Conservation (phyloP, 805 yeast species). For the Ogataea methanolica region DNA sequence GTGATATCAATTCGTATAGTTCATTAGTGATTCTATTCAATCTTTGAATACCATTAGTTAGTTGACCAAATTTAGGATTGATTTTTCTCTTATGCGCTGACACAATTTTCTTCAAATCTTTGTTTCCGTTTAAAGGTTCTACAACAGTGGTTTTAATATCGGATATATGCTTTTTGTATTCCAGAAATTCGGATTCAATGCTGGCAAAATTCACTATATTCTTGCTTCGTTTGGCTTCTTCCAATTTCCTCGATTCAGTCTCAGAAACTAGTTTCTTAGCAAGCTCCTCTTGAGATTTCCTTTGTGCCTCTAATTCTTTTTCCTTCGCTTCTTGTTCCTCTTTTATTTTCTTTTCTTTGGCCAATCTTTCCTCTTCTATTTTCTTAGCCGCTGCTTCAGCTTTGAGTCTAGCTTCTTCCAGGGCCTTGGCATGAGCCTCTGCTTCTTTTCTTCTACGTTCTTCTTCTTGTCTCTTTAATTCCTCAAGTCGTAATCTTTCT, state of each 20-base stretch:
- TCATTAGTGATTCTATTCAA: constrained; percentile 47
- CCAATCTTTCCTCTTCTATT: constrained; percentile 16
- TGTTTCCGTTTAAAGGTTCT: constrained; percentile 40
- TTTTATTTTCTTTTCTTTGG: constrained; percentile 7
- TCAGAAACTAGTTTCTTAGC: constrained; percentile 18
- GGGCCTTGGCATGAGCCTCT: not conserved
- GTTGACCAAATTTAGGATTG: constrained; percentile 88
- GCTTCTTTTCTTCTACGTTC: too few relatives aligned
- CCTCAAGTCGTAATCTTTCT: not conserved
- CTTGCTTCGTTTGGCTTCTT: constrained; percentile 5
- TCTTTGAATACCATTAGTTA: constrained; percentile 68
- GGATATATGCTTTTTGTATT: constrained; percentile 47
- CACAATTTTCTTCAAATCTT: constrained; percentile 45
- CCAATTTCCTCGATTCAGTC: constrained; percentile 17
- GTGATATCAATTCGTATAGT: constrained; percentile 43
- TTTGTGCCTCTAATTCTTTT: constrained; percentile 11
- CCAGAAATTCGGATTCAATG: constrained; percentile 40
- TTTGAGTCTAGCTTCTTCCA: constrained; percentile 6
- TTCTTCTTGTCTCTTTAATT: too few relatives aligned
- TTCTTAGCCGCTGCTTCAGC: not conserved
- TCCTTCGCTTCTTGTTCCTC: constrained; percentile 14
- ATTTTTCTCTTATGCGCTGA: constrained; percentile 67
- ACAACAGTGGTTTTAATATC: constrained; percentile 60
- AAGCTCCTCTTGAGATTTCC: constrained; percentile 16
- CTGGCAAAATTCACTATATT: constrained; percentile 31